Evolutionary conservation across 768 basidiomycete species (phyloP), one percentile per base, ranked within the genome.

Genomic region (Harrya chromipes): DNA sequence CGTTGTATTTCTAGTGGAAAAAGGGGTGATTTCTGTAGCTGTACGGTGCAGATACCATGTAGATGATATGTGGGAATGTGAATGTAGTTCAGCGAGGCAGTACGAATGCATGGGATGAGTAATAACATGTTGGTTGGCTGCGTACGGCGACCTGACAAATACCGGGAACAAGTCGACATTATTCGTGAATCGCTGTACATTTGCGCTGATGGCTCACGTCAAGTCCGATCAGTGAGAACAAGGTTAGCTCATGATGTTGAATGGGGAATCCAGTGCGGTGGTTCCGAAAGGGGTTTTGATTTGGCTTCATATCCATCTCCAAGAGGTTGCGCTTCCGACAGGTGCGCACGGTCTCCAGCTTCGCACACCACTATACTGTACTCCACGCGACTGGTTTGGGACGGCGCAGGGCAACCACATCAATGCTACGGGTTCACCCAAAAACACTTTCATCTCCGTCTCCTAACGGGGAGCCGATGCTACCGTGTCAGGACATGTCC

Each of bases 241-340:
- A 68, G 66, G 66, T 68, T 68, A 68, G 59, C 66, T 70, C 49
- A 33, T 6, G 47, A 43, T 27, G 38, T 48, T 34, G 48, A 41
- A 55, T 52, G 59, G 59, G 60, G 61, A 57, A 50, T 57, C 46
- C 38, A 43, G 21, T 46, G 56, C 51, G 34, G 51, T 54, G 46
- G 33, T 47, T 40, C 50, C 48, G 41, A 56, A 57, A 57, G 46
- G 50, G 46, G 54, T 26, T 37, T 6, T 46, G 46, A 47, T 40
- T 38, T 48, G 31, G 40, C 31, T 17, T 39, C 46, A 40, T 33
- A 46, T 34, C 14, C 41, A 36, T 38, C 39, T 33, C 33, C 26
- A 20, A 23, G 40, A 45, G 9, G 24, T 51, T 35, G 54, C 53
- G 44, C 54, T 47, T 52, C 56, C 61, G 58, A 53, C 43, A 53